phyloP scores from a whole-genome alignment of 331 rosid genomes.

The Cydonia oblonga region DNA sequence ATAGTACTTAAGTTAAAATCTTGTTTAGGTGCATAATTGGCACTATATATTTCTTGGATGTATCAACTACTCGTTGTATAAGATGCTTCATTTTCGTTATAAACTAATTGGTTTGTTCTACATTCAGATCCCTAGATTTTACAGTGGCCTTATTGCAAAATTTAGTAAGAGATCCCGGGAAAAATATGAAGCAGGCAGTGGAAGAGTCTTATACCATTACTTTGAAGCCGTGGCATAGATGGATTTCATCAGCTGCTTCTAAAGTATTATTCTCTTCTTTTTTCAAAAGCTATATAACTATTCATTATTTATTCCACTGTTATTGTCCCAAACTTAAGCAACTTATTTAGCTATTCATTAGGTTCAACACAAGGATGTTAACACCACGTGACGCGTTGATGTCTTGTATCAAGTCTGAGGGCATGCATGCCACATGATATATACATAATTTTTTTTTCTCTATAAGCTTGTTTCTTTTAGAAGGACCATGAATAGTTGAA shows the following conservation, averaged over 20 bases:
- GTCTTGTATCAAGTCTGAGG: background rate
- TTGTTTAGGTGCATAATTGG: background rate
- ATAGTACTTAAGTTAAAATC: background rate
- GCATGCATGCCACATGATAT: no score
- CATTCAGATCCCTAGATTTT: constrained; percentile 63
- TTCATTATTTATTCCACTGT: background rate
- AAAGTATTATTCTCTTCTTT: constrained; percentile 32
- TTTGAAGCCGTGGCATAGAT: constrained; percentile 80
- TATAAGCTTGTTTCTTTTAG: no score
- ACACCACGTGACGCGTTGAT: background rate
- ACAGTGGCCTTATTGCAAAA: constrained; percentile 39
- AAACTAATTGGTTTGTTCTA: background rate
- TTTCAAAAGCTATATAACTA: background rate
- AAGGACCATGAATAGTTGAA: background rate
- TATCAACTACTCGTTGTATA: background rate
- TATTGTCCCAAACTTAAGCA: background rate
- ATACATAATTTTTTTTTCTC: no score
- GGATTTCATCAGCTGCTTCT: constrained; percentile 92
- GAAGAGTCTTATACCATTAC: constrained; percentile 62
- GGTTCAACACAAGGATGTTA: background rate
- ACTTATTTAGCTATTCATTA: background rate
- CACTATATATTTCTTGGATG: background rate
- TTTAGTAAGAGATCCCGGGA: constrained; percentile 34
- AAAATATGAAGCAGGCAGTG: constrained; percentile 59
- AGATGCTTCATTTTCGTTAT: background rate